Percentiles rank a stretch among this genome's conserved stretches.
Conservation (phyloP, 2,329 filamentous ascomycete genomes). For the Fusarium poae region DNA sequence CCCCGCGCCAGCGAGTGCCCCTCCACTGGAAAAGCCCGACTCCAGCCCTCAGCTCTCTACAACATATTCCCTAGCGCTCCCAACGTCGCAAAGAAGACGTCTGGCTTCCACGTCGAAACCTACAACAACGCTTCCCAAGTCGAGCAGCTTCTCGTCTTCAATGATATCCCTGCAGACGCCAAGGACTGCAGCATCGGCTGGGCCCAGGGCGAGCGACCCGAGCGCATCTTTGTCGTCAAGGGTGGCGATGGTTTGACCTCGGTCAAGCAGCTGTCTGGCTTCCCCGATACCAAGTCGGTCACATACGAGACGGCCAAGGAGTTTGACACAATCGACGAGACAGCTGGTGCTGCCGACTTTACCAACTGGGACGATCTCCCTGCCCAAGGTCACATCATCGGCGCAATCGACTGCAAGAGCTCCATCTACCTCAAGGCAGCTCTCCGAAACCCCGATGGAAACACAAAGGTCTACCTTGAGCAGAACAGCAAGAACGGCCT, state of each 20-base stretch:
- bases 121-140: constrained; percentile 44
- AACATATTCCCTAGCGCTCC: constrained; percentile 38
- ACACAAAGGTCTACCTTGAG: constrained; percentile 50
- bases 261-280: constrained; percentile 46
- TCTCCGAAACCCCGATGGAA: constrained; percentile 39
- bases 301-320: constrained; percentile 42
- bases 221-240: constrained; percentile 56
- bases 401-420: constrained; percentile 48
- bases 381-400: constrained; percentile 42
- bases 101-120: constrained; percentile 45
- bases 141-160: constrained; percentile 53
- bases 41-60: constrained; percentile 32
- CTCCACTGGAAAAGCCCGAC: constrained; percentile 6
- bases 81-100: constrained; percentile 27
- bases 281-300: constrained; percentile 41
- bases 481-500: constrained; percentile 52
- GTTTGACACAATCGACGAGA: constrained; percentile 37
- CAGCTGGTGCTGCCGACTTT: constrained; percentile 48
- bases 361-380: constrained; percentile 49
- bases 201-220: constrained; percentile 54
- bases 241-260: constrained; percentile 45
- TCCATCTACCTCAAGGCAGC: constrained; percentile 50
- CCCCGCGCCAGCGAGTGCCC: constrained; percentile 31
- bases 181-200: constrained; percentile 51
- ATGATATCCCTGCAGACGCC: constrained; percentile 49